Evolutionary conservation across 2,329 filamentous ascomycete genomes (phyloP).

Genomic region (Tolypocladium guangdongense): DNA sequence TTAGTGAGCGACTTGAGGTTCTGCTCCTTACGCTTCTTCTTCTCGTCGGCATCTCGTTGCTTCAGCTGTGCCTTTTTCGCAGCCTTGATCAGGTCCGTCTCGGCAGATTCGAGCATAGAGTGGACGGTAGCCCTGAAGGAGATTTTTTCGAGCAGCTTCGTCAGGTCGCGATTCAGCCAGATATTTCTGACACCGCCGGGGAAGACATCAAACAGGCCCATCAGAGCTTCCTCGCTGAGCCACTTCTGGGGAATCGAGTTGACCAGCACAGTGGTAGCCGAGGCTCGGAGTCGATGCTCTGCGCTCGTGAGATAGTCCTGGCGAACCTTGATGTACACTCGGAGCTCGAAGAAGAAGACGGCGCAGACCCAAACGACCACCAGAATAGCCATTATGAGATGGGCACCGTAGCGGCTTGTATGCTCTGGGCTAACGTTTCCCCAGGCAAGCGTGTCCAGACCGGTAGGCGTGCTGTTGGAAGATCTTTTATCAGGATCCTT

Average conservation of each 20-base stretch:
- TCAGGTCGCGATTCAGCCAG: slow-evolving; percentile 89
- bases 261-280: slow-evolving; percentile 89
- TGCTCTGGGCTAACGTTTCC: slow-evolving; percentile 65
- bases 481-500: slow-evolving; percentile 21
- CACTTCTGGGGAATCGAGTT: slow-evolving; percentile 85
- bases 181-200: slow-evolving; percentile 91
- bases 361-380: slow-evolving; percentile 78
- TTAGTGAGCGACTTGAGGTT: slow-evolving; percentile 40
- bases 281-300: slow-evolving; percentile 85
- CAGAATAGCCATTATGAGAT: slow-evolving; percentile 66
- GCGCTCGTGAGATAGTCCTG: slow-evolving; percentile 93
- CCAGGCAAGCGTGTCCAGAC: slow-evolving; percentile 77
- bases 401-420: slow-evolving; percentile 67
- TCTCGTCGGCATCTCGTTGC: slow-evolving; percentile 51
- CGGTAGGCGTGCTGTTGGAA: slow-evolving; percentile 29
- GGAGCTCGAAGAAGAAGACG: slow-evolving; percentile 76
- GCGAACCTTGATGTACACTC: slow-evolving; percentile 81
- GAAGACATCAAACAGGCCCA: slow-evolving; percentile 86
- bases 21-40: slow-evolving; percentile 44
- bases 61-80: slow-evolving; percentile 75
- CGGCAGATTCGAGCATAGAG: slow-evolving; percentile 61
- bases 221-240: slow-evolving; percentile 72
- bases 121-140: slow-evolving; percentile 63
- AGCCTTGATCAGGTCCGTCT: slow-evolving; percentile 71
- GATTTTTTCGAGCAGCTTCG: slow-evolving; percentile 75